Evolutionary conservation across 1,139 yeast species (phyloP), one percentile per base, ranked within the genome.

Genomic region (Yamadazyma friedrichii): DNA sequence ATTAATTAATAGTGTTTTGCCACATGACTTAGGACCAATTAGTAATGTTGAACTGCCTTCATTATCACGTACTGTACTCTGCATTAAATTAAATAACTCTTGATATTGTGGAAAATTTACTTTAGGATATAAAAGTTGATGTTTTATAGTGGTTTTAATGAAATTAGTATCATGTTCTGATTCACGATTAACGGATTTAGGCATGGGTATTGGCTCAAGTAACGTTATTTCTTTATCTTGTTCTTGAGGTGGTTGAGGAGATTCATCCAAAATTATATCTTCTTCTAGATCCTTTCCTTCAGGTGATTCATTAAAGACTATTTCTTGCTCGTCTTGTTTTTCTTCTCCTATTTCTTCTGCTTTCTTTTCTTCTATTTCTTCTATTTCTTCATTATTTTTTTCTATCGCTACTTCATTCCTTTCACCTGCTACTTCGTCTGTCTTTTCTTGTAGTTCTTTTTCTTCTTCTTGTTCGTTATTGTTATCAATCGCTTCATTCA

Each of bases 21-120:
- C 97, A 5, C 81, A 67, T 1, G 86, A 80, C 36, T 91, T 65
- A 0, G 96, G 91, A 0, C 98, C 98, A 36, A 88, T 73, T 1
- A 93, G 45, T 9, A 91, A 65, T 9, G 84, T 79, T 1, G 97
- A 89, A 55, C 87, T 89, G 4, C 96, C 93, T 50, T 88, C 95
- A 30, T 78, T 76, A 47, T 79, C 80, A 13, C 68, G 63, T 0
- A 91, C 72, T 0, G 96, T 84, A 48, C 82, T 82, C 43, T 79
- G 80, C 44, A 91, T 42, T 10, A 49, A 24, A 20, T 24, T 35
- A 26, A 42, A 47, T 4, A 50, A 35, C 31, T 51, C 52, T 6
- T 32, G 31, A 17, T 16, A 40, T 24, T 48, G 49, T 28, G 38
- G 27, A 6, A n/a, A 26, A 16, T 26, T 13, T 3, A 24, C 12